These are phyloP conservation scores for Mycena indigotica DNA, from an alignment of 768 basidiomycete genomes.

Conservation along the genomic window DNA sequence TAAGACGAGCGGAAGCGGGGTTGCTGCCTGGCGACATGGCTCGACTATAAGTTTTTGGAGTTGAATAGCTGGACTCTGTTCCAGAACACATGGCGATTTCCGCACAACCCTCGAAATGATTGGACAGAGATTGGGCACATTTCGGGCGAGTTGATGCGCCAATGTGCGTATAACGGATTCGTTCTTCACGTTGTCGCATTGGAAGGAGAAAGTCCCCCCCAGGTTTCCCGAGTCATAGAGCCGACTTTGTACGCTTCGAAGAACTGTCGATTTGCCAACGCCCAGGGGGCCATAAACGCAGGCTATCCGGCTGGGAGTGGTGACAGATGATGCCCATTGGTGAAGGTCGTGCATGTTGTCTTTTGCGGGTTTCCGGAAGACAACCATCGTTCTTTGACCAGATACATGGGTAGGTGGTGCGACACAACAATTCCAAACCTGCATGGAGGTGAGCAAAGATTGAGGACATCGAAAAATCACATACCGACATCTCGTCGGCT, in stretches of 20 bases:
- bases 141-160: constrained; percentile 16
- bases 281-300: constrained; percentile 15
- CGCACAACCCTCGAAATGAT: constrained; percentile 11
- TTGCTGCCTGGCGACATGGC: constrained; percentile 3
- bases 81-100: constrained; percentile 6
- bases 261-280: constrained; percentile 18
- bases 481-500: neutral
- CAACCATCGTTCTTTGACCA: neutral
- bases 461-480: neutral
- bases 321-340: constrained; percentile 7
- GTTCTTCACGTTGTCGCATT: neutral
- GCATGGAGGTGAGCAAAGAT: neutral
- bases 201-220: constrained; percentile 9
- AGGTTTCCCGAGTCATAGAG: constrained; percentile 2
- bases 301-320: constrained; percentile 1
- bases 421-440: neutral
- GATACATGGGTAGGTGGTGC: neutral
- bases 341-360: constrained; percentile 1
- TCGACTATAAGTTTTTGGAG: constrained; percentile 14
- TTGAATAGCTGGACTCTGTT: constrained; percentile 4
- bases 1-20: constrained; percentile 5
- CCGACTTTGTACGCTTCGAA: constrained; percentile 5
- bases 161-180: constrained; percentile 4
- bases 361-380: constrained; percentile 11
- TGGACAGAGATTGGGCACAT: constrained; percentile 9